Conservation (phyloP, 1,139 yeast genomes). For the Candida dubliniensis region DNA sequence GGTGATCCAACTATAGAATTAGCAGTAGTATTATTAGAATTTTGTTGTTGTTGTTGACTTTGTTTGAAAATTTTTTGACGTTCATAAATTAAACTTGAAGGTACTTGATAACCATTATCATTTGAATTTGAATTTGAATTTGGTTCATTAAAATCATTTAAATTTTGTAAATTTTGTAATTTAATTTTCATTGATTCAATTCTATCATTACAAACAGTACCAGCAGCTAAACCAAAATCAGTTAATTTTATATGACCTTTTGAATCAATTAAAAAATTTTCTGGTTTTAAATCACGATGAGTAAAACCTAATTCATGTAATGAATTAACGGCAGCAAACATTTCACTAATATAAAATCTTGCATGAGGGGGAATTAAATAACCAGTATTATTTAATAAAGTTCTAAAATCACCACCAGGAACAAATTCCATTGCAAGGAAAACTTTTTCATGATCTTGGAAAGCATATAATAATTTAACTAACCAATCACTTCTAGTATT, state of each 20-base stretch:
- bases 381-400: slow-evolving; percentile 89
- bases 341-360: slow-evolving; percentile 89
- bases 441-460: slow-evolving; percentile 88
- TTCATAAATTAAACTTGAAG: slow-evolving; percentile 77
- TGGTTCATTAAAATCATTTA: slow-evolving; percentile 59
- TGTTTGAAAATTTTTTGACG: slow-evolving; percentile 84
- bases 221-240: slow-evolving; percentile 97
- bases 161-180: slow-evolving; percentile 80
- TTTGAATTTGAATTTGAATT: slow-evolving; percentile 53
- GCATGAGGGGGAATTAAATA: slow-evolving; percentile 93
- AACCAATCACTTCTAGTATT: slow-evolving; percentile 96
- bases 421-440: slow-evolving; percentile 98
- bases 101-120: slow-evolving; percentile 63
- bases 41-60: slow-evolving; percentile 50
- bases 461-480: slow-evolving; percentile 88
- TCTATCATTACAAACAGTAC: slow-evolving; percentile 88
- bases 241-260: slow-evolving; percentile 96
- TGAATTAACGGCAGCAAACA: slow-evolving; percentile 93
- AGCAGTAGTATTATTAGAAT: slow-evolving; percentile 59
- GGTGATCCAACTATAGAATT: slow-evolving; percentile 98
- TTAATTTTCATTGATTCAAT: slow-evolving; percentile 90
- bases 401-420: slow-evolving; percentile 98
- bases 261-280: slow-evolving; percentile 89
- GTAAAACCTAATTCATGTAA: slow-evolving; percentile 94
- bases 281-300: slow-evolving; percentile 97